phyloP scores from a whole-genome alignment of 2,329 filamentous ascomycete genomes.

The Zasmidium cellare region DNA sequence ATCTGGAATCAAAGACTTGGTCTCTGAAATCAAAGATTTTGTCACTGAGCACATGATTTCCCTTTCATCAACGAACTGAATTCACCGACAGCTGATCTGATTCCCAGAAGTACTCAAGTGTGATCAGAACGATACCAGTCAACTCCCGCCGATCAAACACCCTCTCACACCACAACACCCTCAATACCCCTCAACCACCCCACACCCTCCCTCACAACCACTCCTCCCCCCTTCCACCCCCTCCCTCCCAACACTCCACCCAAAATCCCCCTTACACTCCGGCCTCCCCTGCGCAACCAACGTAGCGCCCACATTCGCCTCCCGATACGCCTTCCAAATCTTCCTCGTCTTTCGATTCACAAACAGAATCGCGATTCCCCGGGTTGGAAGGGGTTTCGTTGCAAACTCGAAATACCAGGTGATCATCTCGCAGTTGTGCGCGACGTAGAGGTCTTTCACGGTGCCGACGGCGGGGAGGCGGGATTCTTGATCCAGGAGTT shows the following conservation, averaged over 20 bases:
- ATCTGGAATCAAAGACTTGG: too few relatives aligned
- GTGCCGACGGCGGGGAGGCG: conserved; percentile 9
- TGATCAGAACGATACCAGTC: too few relatives aligned
- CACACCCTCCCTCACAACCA: neutral
- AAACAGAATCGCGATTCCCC: conserved; percentile 22
- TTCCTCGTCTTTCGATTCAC: conserved; percentile 14
- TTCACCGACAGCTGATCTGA: too few relatives aligned
- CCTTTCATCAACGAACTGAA: too few relatives aligned
- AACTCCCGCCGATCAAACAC: too few relatives aligned
- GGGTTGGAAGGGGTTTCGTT: conserved; percentile 16
- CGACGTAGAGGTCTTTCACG: conserved; percentile 19
- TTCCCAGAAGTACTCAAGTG: too few relatives aligned
- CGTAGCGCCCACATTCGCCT: conserved; percentile 17
- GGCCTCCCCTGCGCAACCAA: conserved; percentile 15
- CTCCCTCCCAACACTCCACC: conserved; percentile 3
- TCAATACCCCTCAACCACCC: neutral
- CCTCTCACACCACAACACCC: too few relatives aligned
- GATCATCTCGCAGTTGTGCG: conserved; percentile 21
- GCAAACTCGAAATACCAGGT: conserved; percentile 25
- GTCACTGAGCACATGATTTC: too few relatives aligned
- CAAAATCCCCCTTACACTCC: conserved; percentile 16
- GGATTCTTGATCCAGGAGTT: conserved; percentile 20
- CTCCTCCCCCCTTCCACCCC: neutral
- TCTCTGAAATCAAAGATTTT: too few relatives aligned
- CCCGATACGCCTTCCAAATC: conserved; percentile 21